Evolutionary conservation across 2,329 filamentous ascomycete species (phyloP).

Genomic region (Metarhizium anisopliae): DNA sequence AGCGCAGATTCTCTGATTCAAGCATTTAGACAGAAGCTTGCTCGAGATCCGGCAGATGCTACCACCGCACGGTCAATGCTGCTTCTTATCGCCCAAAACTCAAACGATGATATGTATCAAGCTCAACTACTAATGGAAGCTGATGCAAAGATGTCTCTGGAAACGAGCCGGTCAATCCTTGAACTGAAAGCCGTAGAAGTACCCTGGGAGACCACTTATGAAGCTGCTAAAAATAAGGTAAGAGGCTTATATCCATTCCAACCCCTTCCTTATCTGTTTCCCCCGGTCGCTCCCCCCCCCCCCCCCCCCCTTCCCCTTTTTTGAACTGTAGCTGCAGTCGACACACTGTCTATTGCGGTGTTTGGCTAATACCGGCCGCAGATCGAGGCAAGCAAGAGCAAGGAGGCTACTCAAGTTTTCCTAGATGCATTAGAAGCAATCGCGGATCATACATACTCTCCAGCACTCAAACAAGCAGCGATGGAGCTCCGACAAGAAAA

Average conservation of each 20-base stretch:
- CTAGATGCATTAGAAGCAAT: slow-evolving; percentile 27
- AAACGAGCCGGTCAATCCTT: slow-evolving; percentile 23
- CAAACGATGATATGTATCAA: slow-evolving; percentile 26
- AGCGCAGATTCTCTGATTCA: slow-evolving; percentile 23
- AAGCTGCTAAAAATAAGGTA: slow-evolving; percentile 20
- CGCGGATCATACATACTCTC: slow-evolving; percentile 19
- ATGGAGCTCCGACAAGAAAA: slow-evolving; percentile 14
- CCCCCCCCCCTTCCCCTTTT: background rate
- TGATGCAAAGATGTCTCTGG: slow-evolving; percentile 26
- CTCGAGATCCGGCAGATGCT: slow-evolving; percentile 21
- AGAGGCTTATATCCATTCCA: slow-evolving; percentile 2
- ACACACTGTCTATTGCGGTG: background rate
- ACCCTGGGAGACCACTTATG: slow-evolving; percentile 16
- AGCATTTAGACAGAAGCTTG: slow-evolving; percentile 26
- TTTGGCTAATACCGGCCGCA: slow-evolving; percentile 6
- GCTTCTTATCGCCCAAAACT: slow-evolving; percentile 22
- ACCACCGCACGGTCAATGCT: slow-evolving; percentile 24
- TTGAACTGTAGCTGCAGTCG: background rate
- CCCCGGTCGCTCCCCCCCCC: background rate
- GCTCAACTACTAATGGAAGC: slow-evolving; percentile 23
- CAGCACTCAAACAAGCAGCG: slow-evolving; percentile 16
- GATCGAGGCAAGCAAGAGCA: slow-evolving; percentile 17
- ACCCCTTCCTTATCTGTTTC: background rate
- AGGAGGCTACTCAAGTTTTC: slow-evolving; percentile 21
- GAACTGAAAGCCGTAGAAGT: slow-evolving; percentile 15